Percentiles rank a stretch among this genome's conserved stretches.
Evolutionary conservation across 352 stramenopile species (phyloP).

Genomic region (Paralagenidium karlingii): DNA sequence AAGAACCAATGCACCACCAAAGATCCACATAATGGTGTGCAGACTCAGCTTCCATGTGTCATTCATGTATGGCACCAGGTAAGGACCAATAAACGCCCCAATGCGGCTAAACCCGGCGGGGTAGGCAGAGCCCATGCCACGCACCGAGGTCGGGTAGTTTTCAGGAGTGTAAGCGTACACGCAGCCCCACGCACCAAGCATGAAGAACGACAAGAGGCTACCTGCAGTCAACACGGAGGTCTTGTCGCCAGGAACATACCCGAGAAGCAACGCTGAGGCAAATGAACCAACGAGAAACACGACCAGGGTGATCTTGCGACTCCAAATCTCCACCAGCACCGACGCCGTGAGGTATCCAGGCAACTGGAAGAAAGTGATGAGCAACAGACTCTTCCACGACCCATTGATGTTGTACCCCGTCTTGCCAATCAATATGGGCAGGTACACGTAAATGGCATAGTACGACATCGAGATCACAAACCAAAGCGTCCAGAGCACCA

Average conservation of each 20-base stretch:
- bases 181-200: constrained; percentile 53
- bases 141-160: constrained; percentile 63
- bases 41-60: constrained; percentile 32
- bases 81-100: constrained; percentile 46
- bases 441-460: constrained; percentile 56
- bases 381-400: constrained; percentile 27
- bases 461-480: constrained; percentile 59
- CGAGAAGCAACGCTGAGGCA: constrained; percentile 33
- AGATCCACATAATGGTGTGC: constrained; percentile 56
- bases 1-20: constrained; percentile 46
- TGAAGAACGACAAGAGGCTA: constrained; percentile 51
- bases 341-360: constrained; percentile 44
- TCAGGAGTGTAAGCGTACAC: constrained; percentile 64
- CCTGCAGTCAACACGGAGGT: constrained; percentile 28
- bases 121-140: constrained; percentile 52
- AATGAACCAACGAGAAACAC: constrained; percentile 34
- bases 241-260: constrained; percentile 33
- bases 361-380: constrained; percentile 54
- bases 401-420: constrained; percentile 54
- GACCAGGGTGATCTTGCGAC: constrained; percentile 36
- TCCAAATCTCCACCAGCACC: constrained; percentile 30
- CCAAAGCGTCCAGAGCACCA: constrained; percentile 54
- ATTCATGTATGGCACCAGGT: constrained; percentile 52
- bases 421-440: constrained; percentile 30
- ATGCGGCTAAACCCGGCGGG: constrained; percentile 50